Percentiles rank a stretch among this genome's conserved stretches.
Evolutionary conservation across 2,329 filamentous ascomycete genomes (phyloP).

Genomic region (Teratosphaeria gauchensis): DNA sequence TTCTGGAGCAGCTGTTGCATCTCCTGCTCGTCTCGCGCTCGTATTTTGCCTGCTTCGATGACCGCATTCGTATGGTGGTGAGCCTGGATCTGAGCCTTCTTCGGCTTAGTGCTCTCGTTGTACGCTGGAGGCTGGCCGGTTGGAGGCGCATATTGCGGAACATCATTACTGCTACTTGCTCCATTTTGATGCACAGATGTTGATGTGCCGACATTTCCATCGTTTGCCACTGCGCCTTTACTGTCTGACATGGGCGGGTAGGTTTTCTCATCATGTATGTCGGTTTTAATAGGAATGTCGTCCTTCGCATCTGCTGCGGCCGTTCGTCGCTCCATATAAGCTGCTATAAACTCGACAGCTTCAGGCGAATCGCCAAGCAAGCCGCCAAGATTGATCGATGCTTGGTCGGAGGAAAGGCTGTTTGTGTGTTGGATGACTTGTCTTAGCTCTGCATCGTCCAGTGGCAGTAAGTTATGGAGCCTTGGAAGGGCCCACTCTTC

Average conservation of each 20-base stretch:
- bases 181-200: neutral
- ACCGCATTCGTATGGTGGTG: slow-evolving; percentile 29
- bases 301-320: neutral
- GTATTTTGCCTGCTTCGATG: slow-evolving; percentile 29
- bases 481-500: slow-evolving; percentile 9
- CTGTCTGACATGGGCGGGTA: neutral
- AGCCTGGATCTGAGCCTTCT: neutral
- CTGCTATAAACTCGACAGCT: slow-evolving; percentile 6
- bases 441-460: slow-evolving; percentile 10
- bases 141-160: slow-evolving; percentile 9
- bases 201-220: neutral
- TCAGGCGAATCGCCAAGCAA: slow-evolving; percentile 12
- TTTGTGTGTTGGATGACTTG: slow-evolving; percentile 10
- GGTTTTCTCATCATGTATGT: neutral
- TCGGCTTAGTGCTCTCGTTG: neutral
- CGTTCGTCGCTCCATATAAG: neutral
- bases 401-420: slow-evolving; percentile 7
- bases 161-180: neutral
- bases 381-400: slow-evolving; percentile 5
- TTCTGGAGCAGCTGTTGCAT: slow-evolving; percentile 35
- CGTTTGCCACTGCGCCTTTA: neutral
- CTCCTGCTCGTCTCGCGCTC: slow-evolving; percentile 35
- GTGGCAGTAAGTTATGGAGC: slow-evolving; percentile 9
- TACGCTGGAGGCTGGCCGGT: neutral
- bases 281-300: neutral